These are phyloP conservation scores for Ophiostoma ips DNA, from an alignment of 2,329 filamentous ascomycete species.

Conservation along the genomic window DNA sequence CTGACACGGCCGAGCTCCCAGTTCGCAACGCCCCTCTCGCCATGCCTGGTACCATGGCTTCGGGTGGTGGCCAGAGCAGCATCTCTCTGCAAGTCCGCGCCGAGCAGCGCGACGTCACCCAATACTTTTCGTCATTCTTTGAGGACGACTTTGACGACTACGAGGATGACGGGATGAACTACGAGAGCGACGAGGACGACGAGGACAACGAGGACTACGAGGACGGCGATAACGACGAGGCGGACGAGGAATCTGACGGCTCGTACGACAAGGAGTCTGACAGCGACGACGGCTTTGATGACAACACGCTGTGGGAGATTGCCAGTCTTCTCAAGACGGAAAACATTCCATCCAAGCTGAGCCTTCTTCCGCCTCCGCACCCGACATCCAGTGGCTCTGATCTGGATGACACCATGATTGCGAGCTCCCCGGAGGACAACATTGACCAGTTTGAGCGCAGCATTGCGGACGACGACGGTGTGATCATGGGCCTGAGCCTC, in stretches of 20 bases:
- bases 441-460: constrained; percentile 16
- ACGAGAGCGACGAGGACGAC: constrained; percentile 26
- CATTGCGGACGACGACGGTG: constrained; percentile 10
- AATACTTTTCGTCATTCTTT: constrained; percentile 41
- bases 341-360: constrained; percentile 36
- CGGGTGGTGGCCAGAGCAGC: constrained; percentile 24
- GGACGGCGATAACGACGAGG: constrained; percentile 23
- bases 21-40: constrained; percentile 18
- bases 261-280: constrained; percentile 17
- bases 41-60: constrained; percentile 39
- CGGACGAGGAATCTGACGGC: constrained; percentile 24
- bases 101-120: constrained; percentile 24
- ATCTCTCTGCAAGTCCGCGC: constrained; percentile 21
- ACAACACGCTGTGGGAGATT: constrained; percentile 50
- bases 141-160: constrained; percentile 48
- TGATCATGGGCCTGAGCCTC: constrained; percentile 20
- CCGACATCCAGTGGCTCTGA: constrained; percentile 13
- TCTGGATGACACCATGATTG: constrained; percentile 22
- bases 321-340: constrained; percentile 42
- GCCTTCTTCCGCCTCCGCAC: constrained; percentile 27
- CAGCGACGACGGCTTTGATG: constrained; percentile 43
- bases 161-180: constrained; percentile 25
- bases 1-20: constrained; percentile 35
- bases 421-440: constrained; percentile 20
- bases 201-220: constrained; percentile 19